These are phyloP conservation scores for Penicillium lividum DNA, from an alignment of 495 filamentous ascomycete species.

Conservation along the genomic window DNA sequence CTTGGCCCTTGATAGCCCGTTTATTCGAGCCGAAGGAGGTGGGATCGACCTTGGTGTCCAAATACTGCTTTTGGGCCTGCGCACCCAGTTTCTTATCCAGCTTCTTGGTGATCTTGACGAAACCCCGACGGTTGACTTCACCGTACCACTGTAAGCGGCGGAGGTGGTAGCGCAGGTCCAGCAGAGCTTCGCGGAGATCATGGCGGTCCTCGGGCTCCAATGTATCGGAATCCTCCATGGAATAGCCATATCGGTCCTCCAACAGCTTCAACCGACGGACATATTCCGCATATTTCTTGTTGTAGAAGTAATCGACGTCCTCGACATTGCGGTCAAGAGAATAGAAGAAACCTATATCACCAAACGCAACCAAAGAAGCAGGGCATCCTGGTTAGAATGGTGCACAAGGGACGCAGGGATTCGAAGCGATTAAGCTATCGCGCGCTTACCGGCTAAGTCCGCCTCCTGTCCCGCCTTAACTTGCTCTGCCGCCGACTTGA, in stretches of 20 bases:
- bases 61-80: conserved; percentile 75
- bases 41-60: conserved; percentile 84
- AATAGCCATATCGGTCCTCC: conserved; percentile 76
- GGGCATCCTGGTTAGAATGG: conserved; percentile 19
- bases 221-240: conserved; percentile 47
- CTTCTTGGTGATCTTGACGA: conserved; percentile 98
- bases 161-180: conserved; percentile 83
- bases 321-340: conserved; percentile 94
- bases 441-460: conserved; percentile 70
- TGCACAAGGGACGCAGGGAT: conserved; percentile 1
- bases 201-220: conserved; percentile 76
- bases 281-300: conserved; percentile 85
- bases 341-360: conserved; percentile 80
- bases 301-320: conserved; percentile 92
- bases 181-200: conserved; percentile 83
- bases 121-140: conserved; percentile 92
- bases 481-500: conserved; percentile 70
- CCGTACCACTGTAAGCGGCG: conserved; percentile 96
- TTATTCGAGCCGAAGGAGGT: conserved; percentile 79
- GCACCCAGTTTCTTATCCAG: conserved; percentile 84
- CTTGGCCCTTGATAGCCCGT: conserved; percentile 63
- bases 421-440: conserved; percentile 4
- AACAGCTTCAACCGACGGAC: conserved; percentile 80
- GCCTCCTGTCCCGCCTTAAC: conserved; percentile 67
- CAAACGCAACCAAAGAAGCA: conserved; percentile 14